Evolutionary conservation across 306 rosid species (phyloP).

Genomic region (Rosa persica): DNA sequence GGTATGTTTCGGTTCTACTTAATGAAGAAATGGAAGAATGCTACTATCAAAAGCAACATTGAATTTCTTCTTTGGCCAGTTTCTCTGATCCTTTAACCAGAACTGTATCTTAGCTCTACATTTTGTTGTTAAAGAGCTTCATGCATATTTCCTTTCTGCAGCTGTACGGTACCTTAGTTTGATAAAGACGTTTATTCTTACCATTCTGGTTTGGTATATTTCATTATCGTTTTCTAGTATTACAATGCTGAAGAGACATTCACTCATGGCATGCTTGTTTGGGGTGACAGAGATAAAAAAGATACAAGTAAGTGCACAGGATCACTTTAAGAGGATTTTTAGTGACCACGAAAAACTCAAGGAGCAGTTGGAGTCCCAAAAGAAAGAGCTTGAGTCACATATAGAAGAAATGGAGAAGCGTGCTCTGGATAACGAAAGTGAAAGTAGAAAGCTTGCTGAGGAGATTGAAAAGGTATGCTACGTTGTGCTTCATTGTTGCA

Average conservation of each 20-base stretch:
- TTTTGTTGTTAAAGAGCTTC: conserved; percentile 19
- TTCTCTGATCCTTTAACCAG: not conserved
- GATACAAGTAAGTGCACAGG: conserved; percentile 75
- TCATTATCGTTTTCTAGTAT: conserved; percentile 17
- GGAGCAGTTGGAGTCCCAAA: conserved; percentile 78
- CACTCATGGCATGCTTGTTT: conserved; percentile 34
- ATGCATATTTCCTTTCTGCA: conserved; percentile 20
- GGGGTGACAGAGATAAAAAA: conserved; percentile 67
- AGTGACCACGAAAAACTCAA: conserved; percentile 75
- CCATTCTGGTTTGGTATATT: conserved; percentile 22
- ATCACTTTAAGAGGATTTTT: conserved; percentile 81
- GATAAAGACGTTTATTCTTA: conserved; percentile 18
- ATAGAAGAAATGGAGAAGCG: conserved; percentile 83
- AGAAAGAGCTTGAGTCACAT: conserved; percentile 66
- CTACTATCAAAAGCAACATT: not conserved
- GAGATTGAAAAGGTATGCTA: conserved; percentile 70
- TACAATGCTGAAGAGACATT: conserved; percentile 18
- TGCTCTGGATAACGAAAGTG: conserved; percentile 73
- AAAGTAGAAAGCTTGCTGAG: conserved; percentile 75
- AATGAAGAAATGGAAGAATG: not conserved
- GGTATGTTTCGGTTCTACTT: conserved; percentile 43
- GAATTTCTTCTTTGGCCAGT: not conserved
- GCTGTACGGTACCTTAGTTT: conserved; percentile 4
- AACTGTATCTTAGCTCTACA: not conserved
- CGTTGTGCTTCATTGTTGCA: conserved; percentile 32